These are phyloP conservation scores for Podaxis sp. DNA, from an alignment of 768 basidiomycete genomes.

Conservation along the genomic window DNA sequence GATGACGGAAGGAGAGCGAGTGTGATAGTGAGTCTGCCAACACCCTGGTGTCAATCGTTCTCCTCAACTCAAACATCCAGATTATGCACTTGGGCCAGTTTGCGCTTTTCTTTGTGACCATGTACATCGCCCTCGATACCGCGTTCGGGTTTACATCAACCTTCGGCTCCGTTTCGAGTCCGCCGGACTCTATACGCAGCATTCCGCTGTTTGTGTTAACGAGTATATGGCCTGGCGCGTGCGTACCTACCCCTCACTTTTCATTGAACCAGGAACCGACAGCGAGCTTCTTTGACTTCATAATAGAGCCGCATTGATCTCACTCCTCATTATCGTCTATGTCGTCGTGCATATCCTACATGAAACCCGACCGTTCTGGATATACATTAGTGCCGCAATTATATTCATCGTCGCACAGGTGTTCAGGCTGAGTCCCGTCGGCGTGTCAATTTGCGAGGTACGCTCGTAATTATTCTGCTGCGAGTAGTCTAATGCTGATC, in stretches of 20 bases:
- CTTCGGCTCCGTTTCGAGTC: conserved; percentile 51
- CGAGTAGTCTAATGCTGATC: neutral
- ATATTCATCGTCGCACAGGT: conserved; percentile 74
- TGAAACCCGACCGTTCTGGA: conserved; percentile 71
- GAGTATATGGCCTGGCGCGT: conserved; percentile 78
- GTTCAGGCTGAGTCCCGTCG: conserved; percentile 66
- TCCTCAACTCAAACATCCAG: conserved; percentile 28
- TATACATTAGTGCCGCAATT: conserved; percentile 60
- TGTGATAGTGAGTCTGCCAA: conserved; percentile 43
- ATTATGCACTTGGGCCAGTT: conserved; percentile 52
- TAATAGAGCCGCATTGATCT: conserved; percentile 60
- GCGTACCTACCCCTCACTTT: conserved; percentile 29
- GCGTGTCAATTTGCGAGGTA: conserved; percentile 62
- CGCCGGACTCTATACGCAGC: conserved; percentile 51
- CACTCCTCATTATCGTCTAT: conserved; percentile 66
- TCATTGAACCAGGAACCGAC: neutral
- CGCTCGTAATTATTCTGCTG: conserved; percentile 13
- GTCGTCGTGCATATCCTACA: conserved; percentile 66
- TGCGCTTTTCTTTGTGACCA: conserved; percentile 62
- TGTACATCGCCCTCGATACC: conserved; percentile 79
- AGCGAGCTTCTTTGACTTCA: neutral
- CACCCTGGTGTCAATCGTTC: neutral
- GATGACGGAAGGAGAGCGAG: conserved; percentile 75
- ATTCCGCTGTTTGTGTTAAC: conserved; percentile 71
- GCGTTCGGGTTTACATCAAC: conserved; percentile 59